phyloP scores from a whole-genome alignment of 1,284 basidiomycete genomes.

The Puccinia horiana region DNA sequence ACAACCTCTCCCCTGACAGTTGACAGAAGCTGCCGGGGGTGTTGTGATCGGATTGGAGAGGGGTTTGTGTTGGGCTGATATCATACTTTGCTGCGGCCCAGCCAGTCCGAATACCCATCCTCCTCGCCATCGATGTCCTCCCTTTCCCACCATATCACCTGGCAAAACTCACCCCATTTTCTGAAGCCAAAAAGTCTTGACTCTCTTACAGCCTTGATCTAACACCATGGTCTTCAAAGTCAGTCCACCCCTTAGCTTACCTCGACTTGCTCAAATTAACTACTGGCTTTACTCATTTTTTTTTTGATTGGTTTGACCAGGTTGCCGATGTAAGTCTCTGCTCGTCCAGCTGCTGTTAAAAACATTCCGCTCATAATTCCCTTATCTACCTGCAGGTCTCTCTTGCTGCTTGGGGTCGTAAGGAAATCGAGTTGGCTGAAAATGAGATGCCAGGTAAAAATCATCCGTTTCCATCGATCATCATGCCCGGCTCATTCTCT shows the following conservation, averaged over 20 bases:
- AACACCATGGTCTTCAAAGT: constrained; percentile 48
- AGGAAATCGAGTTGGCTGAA: constrained; percentile 97
- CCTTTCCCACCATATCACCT: background rate
- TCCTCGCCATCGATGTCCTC: background rate
- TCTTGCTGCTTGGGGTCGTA: constrained; percentile 78
- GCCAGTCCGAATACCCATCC: background rate
- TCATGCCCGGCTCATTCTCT: background rate
- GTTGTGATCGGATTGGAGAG: background rate
- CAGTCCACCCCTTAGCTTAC: background rate
- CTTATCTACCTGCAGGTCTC: constrained; percentile 32
- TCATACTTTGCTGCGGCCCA: background rate
- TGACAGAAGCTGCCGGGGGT: background rate
- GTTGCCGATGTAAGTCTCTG: constrained; percentile 50
- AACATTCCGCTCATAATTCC: background rate
- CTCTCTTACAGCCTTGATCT: background rate
- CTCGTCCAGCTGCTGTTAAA: background rate
- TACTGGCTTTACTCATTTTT: background rate
- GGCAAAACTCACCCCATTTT: background rate
- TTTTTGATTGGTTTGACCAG: background rate
- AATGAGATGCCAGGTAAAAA: constrained; percentile 49
- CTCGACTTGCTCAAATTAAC: background rate
- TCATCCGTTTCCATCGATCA: background rate
- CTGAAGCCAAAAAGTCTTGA: background rate
- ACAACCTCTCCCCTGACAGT: too few relatives aligned
- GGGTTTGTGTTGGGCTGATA: background rate